Percentiles rank a stretch among this genome's conserved stretches.
Evolutionary conservation across 177 flowering plant species (phyloP).

Genomic region (Tripterygium wilfordii): DNA sequence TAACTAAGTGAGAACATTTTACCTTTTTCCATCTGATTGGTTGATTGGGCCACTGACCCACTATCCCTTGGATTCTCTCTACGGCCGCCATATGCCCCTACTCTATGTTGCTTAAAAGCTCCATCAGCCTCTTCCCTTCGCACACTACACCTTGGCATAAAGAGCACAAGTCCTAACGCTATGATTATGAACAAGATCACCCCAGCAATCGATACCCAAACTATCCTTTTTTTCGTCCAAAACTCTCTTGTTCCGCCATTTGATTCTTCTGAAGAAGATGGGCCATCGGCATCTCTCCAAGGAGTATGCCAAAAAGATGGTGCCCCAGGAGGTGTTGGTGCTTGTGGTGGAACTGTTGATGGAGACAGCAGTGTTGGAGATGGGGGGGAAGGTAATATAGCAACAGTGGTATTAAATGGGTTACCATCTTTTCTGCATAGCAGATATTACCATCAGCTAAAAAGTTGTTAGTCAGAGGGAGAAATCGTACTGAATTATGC

Average conservation of each 20-base stretch:
- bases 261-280: slow-evolving; percentile 34
- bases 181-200: slow-evolving; percentile 32
- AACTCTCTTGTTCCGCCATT: slow-evolving; percentile 20
- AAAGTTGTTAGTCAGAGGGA: slow-evolving; percentile 3
- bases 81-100: slow-evolving; percentile 33
- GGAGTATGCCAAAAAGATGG: slow-evolving; percentile 30
- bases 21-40: slow-evolving; percentile 46
- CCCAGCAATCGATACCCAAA: slow-evolving; percentile 43
- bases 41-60: slow-evolving; percentile 23
- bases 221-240: slow-evolving; percentile 29
- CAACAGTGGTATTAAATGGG: slow-evolving; percentile 55
- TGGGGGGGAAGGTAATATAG: slow-evolving; percentile 34
- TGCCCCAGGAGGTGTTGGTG: slow-evolving; percentile 2
- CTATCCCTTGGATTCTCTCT: slow-evolving; percentile 25
- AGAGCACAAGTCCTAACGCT: slow-evolving; percentile 31
- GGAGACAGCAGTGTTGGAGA: slow-evolving; percentile 19
- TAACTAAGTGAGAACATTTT: slow-evolving; percentile 3
- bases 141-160: slow-evolving; percentile 33
- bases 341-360: slow-evolving; percentile 5
- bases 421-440: slow-evolving; percentile 81
- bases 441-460: slow-evolving; percentile 10
- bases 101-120: slow-evolving; percentile 30
- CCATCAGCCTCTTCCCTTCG: slow-evolving; percentile 24
- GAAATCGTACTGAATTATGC: no score
- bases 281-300: slow-evolving; percentile 33